A percentile compares a stretch with the other conserved stretches of the same genome.
phyloP scores from a whole-genome alignment of 1,284 basidiomycete genomes.

The Leccinum subrobustum region DNA sequence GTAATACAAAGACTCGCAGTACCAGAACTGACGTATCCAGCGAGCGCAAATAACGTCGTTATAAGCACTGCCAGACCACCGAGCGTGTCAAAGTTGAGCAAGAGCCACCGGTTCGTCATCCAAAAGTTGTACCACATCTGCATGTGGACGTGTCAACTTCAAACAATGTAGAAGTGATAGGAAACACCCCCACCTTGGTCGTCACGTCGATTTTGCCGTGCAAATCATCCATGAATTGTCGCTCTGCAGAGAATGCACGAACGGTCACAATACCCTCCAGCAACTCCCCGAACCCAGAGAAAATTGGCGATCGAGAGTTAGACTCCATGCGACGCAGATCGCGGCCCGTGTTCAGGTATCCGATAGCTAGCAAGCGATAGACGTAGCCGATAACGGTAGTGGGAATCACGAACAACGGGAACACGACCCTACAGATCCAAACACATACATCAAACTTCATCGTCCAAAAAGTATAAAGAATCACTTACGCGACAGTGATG shows the following conservation, averaged over 20 bases:
- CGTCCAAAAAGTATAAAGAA: not conserved
- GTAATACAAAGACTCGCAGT: constrained; percentile 86
- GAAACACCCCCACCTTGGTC: constrained; percentile 47
- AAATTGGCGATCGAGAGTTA: constrained; percentile 54
- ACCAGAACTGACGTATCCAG: constrained; percentile 66
- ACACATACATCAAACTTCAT: not conserved
- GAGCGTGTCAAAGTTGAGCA: constrained; percentile 75
- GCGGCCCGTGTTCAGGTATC: constrained; percentile 59
- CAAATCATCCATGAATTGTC: constrained; percentile 73
- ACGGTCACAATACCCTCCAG: constrained; percentile 76
- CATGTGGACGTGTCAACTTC: not conserved
- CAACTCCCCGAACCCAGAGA: constrained; percentile 69
- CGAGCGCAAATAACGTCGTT: constrained; percentile 75
- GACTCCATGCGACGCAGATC: constrained; percentile 62
- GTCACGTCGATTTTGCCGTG: constrained; percentile 66
- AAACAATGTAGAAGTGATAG: not conserved
- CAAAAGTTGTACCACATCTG: constrained; percentile 77
- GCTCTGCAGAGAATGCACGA: constrained; percentile 84
- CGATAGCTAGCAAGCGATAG: constrained; percentile 50
- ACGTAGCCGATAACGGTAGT: constrained; percentile 50
- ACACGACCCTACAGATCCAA: constrained; percentile 40
- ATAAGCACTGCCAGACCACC: constrained; percentile 63
- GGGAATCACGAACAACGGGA: constrained; percentile 61
- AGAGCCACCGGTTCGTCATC: constrained; percentile 81
- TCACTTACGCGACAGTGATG: constrained; percentile 32